These are phyloP conservation scores for Pythium biforme DNA, from an alignment of 352 stramenopile genomes.

Conservation along the genomic window DNA sequence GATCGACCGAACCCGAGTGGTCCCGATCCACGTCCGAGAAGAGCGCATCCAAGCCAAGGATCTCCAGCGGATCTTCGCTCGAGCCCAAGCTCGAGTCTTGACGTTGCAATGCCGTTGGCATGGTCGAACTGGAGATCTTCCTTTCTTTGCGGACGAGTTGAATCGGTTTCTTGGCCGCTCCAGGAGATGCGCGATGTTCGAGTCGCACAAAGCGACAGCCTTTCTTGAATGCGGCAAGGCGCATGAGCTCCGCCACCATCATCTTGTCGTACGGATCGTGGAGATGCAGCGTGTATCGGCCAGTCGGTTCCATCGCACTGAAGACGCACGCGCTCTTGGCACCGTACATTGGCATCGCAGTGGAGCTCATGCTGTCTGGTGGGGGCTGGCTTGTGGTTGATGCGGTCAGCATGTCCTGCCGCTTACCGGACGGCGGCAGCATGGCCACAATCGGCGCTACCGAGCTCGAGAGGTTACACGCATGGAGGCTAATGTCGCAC, in stretches of 20 bases:
- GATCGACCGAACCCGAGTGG: constrained; percentile 55
- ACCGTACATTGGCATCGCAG: constrained; percentile 37
- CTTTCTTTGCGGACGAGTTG: constrained; percentile 52
- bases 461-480: constrained; percentile 48
- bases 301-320: constrained; percentile 65
- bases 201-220: constrained; percentile 69
- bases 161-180: constrained; percentile 36
- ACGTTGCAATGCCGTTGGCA: constrained; percentile 10
- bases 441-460: not conserved
- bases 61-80: constrained; percentile 53
- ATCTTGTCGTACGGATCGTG: constrained; percentile 75
- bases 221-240: constrained; percentile 66
- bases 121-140: constrained; percentile 10
- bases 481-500: constrained; percentile 58
- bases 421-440: not conserved
- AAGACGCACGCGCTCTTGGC: constrained; percentile 48
- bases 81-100: constrained; percentile 6
- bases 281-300: constrained; percentile 67
- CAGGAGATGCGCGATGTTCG: constrained; percentile 42
- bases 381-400: not conserved
- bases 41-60: constrained; percentile 50
- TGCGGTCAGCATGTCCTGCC: not conserved
- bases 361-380: not conserved
- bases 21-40: constrained; percentile 69
- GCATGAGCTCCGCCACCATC: constrained; percentile 73